These are phyloP conservation scores for Salisapilia sapeloensis DNA, from an alignment of 352 stramenopile genomes.

Conservation along the genomic window DNA sequence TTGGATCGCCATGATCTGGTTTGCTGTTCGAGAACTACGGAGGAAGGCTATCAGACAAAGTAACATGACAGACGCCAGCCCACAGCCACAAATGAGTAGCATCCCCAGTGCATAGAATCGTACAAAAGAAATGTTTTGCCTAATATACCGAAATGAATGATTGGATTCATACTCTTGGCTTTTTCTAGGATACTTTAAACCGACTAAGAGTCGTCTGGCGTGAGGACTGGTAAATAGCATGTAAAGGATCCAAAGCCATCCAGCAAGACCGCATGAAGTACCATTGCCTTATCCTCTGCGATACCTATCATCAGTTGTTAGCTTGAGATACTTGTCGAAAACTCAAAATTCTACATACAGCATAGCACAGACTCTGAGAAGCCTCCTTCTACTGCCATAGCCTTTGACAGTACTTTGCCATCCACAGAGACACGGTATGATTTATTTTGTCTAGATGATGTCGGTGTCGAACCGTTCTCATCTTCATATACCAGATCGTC, in stretches of 20 bases:
- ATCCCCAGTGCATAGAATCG: too few relatives aligned
- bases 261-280: slow-evolving; percentile 59
- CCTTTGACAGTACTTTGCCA: slow-evolving; percentile 57
- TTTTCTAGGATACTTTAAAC: too few relatives aligned
- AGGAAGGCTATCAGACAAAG: too few relatives aligned
- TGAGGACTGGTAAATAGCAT: slow-evolving; percentile 66
- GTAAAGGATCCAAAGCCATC: slow-evolving; percentile 69
- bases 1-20: neutral
- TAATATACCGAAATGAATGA: too few relatives aligned
- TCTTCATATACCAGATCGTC: slow-evolving; percentile 48
- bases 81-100: too few relatives aligned
- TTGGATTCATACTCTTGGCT: too few relatives aligned
- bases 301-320: slow-evolving; percentile 25
- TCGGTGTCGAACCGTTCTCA: slow-evolving; percentile 9
- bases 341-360: slow-evolving; percentile 15
- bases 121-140: too few relatives aligned
- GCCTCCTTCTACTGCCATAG: slow-evolving; percentile 50
- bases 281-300: slow-evolving; percentile 60
- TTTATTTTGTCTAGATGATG: slow-evolving; percentile 1
- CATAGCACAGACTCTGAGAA: slow-evolving; percentile 55
- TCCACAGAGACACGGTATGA: slow-evolving; percentile 59
- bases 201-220: slow-evolving; percentile 25
- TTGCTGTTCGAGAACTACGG: too few relatives aligned
- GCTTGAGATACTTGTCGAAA: too few relatives aligned
- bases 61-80: too few relatives aligned